These are phyloP conservation scores for Phlyctochytrium bullatum DNA, from an alignment of 192 early-diverging fungal genomes.

Conservation along the genomic window DNA sequence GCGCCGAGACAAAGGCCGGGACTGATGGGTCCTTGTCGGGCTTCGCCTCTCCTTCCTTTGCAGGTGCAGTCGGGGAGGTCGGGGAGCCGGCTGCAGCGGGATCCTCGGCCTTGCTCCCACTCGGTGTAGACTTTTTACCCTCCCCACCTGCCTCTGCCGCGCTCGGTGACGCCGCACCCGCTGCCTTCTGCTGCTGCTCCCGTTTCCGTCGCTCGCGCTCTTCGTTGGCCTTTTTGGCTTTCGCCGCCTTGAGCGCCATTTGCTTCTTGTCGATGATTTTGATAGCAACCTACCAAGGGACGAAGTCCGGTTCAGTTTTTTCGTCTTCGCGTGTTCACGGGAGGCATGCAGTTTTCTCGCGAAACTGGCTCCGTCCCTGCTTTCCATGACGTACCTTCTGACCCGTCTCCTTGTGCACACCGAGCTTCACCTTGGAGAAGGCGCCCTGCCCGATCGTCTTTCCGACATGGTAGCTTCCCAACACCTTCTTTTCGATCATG, in stretches of 20 bases:
- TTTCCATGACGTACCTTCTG: conserved; percentile 48
- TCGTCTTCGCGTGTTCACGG: too few relatives aligned
- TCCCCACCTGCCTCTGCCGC: too few relatives aligned
- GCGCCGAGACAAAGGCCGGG: conserved; percentile 37
- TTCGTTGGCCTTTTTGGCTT: conserved; percentile 47
- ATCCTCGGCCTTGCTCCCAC: background rate
- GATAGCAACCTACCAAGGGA: conserved; percentile 61
- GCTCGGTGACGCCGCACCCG: background rate
- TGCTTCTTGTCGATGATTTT: conserved; percentile 65
- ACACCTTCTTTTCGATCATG: conserved; percentile 41
- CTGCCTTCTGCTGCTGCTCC: conserved; percentile 11
- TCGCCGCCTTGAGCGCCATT: conserved; percentile 50
- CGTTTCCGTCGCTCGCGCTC: conserved; percentile 36
- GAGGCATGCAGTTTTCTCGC: too few relatives aligned
- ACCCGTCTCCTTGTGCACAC: conserved; percentile 52
- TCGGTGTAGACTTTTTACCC: conserved; percentile 5
- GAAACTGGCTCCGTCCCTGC: too few relatives aligned
- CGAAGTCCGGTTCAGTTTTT: too few relatives aligned
- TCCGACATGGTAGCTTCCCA: conserved; percentile 58
- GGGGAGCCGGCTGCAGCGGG: background rate
- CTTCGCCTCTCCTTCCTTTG: background rate
- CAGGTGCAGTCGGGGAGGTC: background rate
- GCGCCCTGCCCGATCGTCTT: conserved; percentile 67
- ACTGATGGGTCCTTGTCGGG: background rate
- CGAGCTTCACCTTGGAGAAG: conserved; percentile 68